Base-by-base conservation (phyloP, 2,329 filamentous ascomycete species). In the Aspergillus terreus region DNA sequence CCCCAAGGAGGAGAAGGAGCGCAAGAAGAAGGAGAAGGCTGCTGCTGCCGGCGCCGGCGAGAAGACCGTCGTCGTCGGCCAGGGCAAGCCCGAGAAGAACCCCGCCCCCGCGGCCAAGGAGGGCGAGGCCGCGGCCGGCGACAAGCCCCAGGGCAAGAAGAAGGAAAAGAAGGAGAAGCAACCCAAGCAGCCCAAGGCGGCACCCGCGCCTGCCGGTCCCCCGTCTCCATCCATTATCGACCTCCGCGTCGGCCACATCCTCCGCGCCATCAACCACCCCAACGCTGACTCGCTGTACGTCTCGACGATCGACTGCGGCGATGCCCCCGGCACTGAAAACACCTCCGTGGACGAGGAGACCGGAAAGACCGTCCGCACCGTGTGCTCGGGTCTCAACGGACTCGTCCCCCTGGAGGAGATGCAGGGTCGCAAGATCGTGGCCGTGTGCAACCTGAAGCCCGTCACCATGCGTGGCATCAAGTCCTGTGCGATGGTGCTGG, bases 401-500 rank as follows among this genome's bases (percentile, higher is more conserved):
- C 83, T 96, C 27, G 77, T 99, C 1, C 94, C 94, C 0, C 81
- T 99, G 44, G 90, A 90, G 72, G 90, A 96, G 72, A 96, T 99
- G 94, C 94, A 99, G 73, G 85, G 86, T 67, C 90, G 94, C 71
- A 95, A 95, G 77, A 90, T 99, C 55, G 83, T 99, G 30, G 89
- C 94, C 1, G 92, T 99, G 19, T 95, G 90, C 80, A 99, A 99
- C 75, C 83, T 99, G 62, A 99, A 99, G 81, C 94, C 94, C 46
- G 94, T 97, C 71, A 99, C 95, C 73, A 99, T 99, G 94, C 89
- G 94, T 58, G 94, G 94, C 60, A 82, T 90, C 69, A 87, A 87
- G 70, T 87, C 81, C 30, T 79, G 75, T 49, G 87, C 92, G 66
- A 97, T 99, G 94, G 94, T 99, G 14, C 82, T 99, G 36, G 94